Base-by-base conservation (phyloP, 768 basidiomycete genomes). In the Suillus weaverae region DNA sequence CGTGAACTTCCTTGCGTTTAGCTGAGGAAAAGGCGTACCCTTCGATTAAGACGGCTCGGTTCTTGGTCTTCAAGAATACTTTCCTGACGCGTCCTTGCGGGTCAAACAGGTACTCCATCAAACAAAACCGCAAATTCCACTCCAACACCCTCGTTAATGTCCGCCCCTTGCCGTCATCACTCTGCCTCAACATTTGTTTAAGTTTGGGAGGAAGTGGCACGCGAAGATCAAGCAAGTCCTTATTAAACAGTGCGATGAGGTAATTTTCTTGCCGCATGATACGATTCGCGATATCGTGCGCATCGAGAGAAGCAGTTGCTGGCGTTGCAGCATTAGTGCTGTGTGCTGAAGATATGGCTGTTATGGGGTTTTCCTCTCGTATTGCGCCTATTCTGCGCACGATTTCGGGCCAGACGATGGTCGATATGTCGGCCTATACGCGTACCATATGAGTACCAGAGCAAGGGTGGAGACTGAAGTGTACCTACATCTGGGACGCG, bases 181-280 rank as follows among this genome's bases (percentile, higher is more conserved):
- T 62, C 83, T 83, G 62, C 79, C 78, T 44, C 51, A 88, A 72
- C 61, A 89, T 83, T 14, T 78, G 81, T 67, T 85, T 82, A 56
- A 90, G 70, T n/a, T 78, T 63, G 26, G 69, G 75, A 6, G 95
- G 96, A 33, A 95, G 72, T 3, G 97, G 94, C 1, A 95, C 85
- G 10, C 89, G 87, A 26, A 99, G 82, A 77, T 99, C 92, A 60
- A 99, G 82, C 5, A 99, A 77, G 67, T 97, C 95, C 75, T 98
- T 99, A 80, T 99, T 99, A 77, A 99, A 97, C 22, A 99, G 77
- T 0, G 97, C 95, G 64, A 99, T 97, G 60, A 99, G 84, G 74
- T 99, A 99, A 77, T 99, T 99, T 74, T 99, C 97, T 75, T 98
- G 94, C 38, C 97, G 86, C 87, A 99, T 86, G 71, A 99, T 98